Evolutionary conservation across 495 filamentous ascomycete genomes (phyloP).

Genomic region (Penicillium verhagenii): DNA sequence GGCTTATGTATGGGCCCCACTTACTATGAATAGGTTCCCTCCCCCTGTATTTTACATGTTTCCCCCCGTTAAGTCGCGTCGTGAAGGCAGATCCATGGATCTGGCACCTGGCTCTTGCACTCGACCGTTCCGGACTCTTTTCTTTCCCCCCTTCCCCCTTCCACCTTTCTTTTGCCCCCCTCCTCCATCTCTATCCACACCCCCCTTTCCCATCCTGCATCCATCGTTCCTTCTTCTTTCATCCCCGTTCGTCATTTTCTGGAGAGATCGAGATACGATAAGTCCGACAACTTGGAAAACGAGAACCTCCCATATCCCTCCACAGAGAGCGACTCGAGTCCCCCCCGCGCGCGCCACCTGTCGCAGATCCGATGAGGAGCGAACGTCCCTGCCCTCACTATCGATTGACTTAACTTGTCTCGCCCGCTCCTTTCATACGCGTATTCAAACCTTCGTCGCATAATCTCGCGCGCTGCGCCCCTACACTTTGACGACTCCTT

Average conservation of each 20-base stretch:
- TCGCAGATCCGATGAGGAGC: conserved; percentile 29
- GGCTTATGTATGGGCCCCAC: neutral
- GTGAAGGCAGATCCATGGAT: conserved; percentile 33
- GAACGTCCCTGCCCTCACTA: conserved; percentile 10
- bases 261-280: neutral
- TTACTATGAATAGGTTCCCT: neutral
- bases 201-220: conserved; percentile 28
- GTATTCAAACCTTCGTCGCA: conserved; percentile 14
- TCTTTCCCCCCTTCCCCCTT: conserved; percentile 24
- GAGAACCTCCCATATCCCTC: neutral
- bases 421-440: conserved; percentile 13
- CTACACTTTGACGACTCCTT: conserved; percentile 21
- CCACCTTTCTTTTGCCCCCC: conserved; percentile 15
- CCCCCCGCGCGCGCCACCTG: conserved; percentile 18
- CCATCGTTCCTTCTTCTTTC: conserved; percentile 17
- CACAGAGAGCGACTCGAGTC: conserved; percentile 10
- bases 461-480: conserved; percentile 19
- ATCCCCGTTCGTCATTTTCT: conserved; percentile 19
- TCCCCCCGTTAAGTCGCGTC: conserved; percentile 25
- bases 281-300: neutral
- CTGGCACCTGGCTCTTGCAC: conserved; percentile 24
- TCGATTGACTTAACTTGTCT: conserved; percentile 23
- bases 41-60: conserved; percentile 16
- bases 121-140: conserved; percentile 33
- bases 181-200: conserved; percentile 12